These are phyloP conservation scores for Coniochaeta sp. DNA, from an alignment of 2,329 filamentous ascomycete species.

Conservation along the genomic window DNA sequence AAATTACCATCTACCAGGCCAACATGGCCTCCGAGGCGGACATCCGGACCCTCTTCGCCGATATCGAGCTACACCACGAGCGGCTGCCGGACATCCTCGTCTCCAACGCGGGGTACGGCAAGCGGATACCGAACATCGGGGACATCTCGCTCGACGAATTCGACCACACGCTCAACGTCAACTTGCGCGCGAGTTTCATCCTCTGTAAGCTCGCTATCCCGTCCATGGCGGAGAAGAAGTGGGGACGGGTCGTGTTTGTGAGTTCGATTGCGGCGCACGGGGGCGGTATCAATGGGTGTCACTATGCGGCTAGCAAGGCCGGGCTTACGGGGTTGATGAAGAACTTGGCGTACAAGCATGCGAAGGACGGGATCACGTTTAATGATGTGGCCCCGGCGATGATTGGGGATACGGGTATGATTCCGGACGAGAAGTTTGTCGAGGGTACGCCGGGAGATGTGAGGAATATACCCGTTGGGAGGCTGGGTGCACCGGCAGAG, in stretches of 20 bases:
- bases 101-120: slow-evolving; percentile 60
- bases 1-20: slow-evolving; percentile 47
- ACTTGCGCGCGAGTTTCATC: slow-evolving; percentile 55
- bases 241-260: slow-evolving; percentile 59
- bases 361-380: slow-evolving; percentile 54
- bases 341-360: slow-evolving; percentile 53
- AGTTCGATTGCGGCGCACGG: slow-evolving; percentile 57
- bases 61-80: slow-evolving; percentile 46
- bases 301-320: slow-evolving; percentile 54
- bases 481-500: slow-evolving; percentile 51
- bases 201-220: slow-evolving; percentile 53
- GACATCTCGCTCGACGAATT: slow-evolving; percentile 60
- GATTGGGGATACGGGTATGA: slow-evolving; percentile 60
- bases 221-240: slow-evolving; percentile 50
- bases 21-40: slow-evolving; percentile 49
- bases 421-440: slow-evolving; percentile 45
- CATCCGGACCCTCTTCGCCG: slow-evolving; percentile 45
- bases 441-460: slow-evolving; percentile 50
- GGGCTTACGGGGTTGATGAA: slow-evolving; percentile 59
- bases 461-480: slow-evolving; percentile 50
- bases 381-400: slow-evolving; percentile 65
- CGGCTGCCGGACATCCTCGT: slow-evolving; percentile 54
- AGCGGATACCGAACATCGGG: slow-evolving; percentile 46
- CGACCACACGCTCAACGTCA: slow-evolving; percentile 55
- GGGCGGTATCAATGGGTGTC: slow-evolving; percentile 57